Evolutionary conservation across 768 basidiomycete genomes (phyloP).

Genomic region (Russula abietina): DNA sequence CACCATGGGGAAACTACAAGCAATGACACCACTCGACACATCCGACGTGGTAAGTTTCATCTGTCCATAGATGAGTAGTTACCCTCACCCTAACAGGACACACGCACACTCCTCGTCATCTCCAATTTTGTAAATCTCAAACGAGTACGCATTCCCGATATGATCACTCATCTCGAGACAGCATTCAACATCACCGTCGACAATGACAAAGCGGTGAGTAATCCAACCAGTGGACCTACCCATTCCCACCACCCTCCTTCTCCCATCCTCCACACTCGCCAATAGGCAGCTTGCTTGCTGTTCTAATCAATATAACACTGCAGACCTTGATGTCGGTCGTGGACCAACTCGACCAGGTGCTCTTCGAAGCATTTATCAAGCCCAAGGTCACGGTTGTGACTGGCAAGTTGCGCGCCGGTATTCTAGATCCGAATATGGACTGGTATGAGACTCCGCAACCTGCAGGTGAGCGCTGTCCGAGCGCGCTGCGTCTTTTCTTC

Average conservation of each 20-base stretch:
- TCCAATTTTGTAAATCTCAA: constrained; percentile 82
- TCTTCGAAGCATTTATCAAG: constrained; percentile 85
- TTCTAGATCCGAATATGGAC: constrained; percentile 75
- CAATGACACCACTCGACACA: constrained; percentile 54
- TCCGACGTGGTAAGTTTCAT: constrained; percentile 48
- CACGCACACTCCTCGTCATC: constrained; percentile 77
- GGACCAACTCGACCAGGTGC: constrained; percentile 75
- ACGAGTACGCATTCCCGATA: constrained; percentile 61
- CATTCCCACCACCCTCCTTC: too few relatives aligned
- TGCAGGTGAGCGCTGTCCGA: constrained; percentile 50
- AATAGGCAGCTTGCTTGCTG: not conserved
- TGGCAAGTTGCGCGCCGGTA: constrained; percentile 66
- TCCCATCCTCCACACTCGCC: constrained; percentile 1
- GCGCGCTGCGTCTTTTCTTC: not conserved
- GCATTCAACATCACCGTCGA: constrained; percentile 66
- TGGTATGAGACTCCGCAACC: constrained; percentile 95
- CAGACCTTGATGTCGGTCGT: constrained; percentile 74
- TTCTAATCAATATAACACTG: not conserved
- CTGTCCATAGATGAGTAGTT: constrained; percentile 1
- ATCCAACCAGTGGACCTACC: not conserved
- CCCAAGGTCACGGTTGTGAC: constrained; percentile 69
- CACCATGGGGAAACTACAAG: constrained; percentile 36
- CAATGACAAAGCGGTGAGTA: constrained; percentile 61
- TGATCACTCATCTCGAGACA: constrained; percentile 74
- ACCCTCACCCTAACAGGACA: constrained; percentile 49